Evolutionary conservation across 345 rosid genomes (phyloP), one percentile per base, ranked within the genome.

Genomic region (Gossypioides kirkii): DNA sequence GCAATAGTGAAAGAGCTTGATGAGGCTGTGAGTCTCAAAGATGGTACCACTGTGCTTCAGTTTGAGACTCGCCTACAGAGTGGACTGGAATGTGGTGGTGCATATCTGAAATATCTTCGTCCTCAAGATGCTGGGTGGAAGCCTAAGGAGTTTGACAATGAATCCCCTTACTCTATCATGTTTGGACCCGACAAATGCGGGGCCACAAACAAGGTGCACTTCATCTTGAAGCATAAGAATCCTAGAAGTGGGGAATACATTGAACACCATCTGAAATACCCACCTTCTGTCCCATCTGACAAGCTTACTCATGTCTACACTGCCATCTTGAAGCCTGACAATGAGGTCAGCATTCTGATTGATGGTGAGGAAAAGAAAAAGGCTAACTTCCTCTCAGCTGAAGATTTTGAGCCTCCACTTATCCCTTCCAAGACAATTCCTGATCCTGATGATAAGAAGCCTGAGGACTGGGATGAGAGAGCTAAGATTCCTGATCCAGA

Each of bases 111-210:
- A 63, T 91, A 87, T 72, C 83, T 91, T 58, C 83, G 93, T 18
- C 93, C 95, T 6, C 97, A 91, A 75, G 90, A 83, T 38, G 88
- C 89, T 74, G 91, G 88, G 9, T 91, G 97, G 95, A 77, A 70
- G 8, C 53, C 93, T 9, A 80, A 88, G 79, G 90, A 82, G 10
- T 88, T 91, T 8, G 81, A 86, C 72, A 89, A 80, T 3, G 89
- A 89, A 23, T 87, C 95, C 11, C 97, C 97, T 50, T 91, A 91
- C 80, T 70, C 93, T 3, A 91, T 91, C 66, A 91, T 91, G 97
- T 91, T 91, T 79, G 97, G 97, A 58, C 97, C 97, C 3, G 97
- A 91, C 83, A 91, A 89, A 70, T 91, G 97, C 74, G 97, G 97
- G 70, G 75, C 81, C 23, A 91, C 97, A 20, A 89, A 91, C 89